Conservation (phyloP, 441 rosid species). For the Pelargonium cotyledonis region DNA sequence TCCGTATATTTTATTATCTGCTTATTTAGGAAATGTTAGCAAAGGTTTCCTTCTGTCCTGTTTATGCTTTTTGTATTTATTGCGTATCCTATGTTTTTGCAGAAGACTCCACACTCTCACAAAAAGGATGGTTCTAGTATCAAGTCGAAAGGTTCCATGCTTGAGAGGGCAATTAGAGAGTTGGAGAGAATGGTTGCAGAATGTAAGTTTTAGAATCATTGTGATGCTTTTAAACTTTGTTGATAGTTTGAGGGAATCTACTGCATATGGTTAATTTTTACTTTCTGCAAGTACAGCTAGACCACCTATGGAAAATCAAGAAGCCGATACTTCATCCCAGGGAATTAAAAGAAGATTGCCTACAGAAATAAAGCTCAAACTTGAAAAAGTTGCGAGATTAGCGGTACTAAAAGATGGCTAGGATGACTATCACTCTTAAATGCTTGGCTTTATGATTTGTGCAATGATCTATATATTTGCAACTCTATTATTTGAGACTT, state of each 20-base stretch:
- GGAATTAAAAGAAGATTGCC: constrained; percentile 92
- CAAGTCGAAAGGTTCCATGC: constrained; percentile 53
- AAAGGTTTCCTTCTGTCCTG: constrained; percentile 1
- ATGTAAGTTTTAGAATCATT: constrained; percentile 48
- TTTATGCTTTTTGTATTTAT: constrained; percentile 15
- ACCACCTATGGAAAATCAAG: constrained; percentile 80
- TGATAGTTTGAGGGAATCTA: background rate
- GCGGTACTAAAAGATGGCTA: constrained; percentile 47
- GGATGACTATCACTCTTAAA: background rate
- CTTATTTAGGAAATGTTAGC: background rate
- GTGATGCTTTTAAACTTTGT: constrained; percentile 2
- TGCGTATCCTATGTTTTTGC: constrained; percentile 26
- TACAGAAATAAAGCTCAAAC: constrained; percentile 76
- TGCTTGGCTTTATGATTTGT: constrained; percentile 6
- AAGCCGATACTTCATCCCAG: constrained; percentile 66
- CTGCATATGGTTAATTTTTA: background rate
- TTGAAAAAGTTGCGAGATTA: constrained; percentile 89
- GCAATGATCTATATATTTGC: background rate
- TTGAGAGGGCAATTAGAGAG: constrained; percentile 88
- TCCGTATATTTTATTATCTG: background rate
- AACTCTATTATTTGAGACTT: background rate
- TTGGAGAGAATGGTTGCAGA: constrained; percentile 85
- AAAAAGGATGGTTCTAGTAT: constrained; percentile 56
- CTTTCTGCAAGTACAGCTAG: constrained; percentile 53
- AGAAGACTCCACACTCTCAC: constrained; percentile 48